Percentiles rank a stretch among this genome's conserved stretches.
Evolutionary conservation across 192 early-diverging fungal species (phyloP).

Genomic region (Gigaspora rosea): DNA sequence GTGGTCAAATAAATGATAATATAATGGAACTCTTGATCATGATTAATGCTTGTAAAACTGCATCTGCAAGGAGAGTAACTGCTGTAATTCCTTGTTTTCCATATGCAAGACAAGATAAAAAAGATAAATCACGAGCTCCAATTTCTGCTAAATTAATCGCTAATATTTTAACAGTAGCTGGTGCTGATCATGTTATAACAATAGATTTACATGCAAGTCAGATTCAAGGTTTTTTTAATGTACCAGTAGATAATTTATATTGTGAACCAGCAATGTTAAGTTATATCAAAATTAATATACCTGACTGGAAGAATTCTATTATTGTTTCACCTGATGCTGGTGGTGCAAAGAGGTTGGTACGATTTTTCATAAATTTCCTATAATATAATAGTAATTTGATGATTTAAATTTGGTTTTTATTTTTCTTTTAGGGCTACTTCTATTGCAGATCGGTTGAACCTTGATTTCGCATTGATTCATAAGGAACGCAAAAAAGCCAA

Average conservation of each 20-base stretch:
- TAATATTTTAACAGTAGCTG: slow-evolving; percentile 95
- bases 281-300: slow-evolving; percentile 89
- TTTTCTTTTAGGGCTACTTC: slow-evolving; percentile 80
- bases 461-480: slow-evolving; percentile 97
- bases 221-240: slow-evolving; percentile 84
- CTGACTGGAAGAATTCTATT: slow-evolving; percentile 84
- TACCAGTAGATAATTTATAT: slow-evolving; percentile 95
- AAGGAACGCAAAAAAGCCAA: slow-evolving; percentile 93
- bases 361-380: too few species aligned
- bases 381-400: too few species aligned
- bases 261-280: slow-evolving; percentile 87
- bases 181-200: slow-evolving; percentile 82
- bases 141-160: slow-evolving; percentile 96
- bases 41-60: slow-evolving; percentile 96
- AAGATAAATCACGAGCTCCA: slow-evolving; percentile 91
- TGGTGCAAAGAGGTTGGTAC: slow-evolving; percentile 83
- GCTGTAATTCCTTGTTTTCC: slow-evolving; percentile 98
- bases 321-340: slow-evolving; percentile 98
- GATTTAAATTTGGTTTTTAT: too few species aligned
- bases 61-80: slow-evolving; percentile 88
- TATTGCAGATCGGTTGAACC: slow-evolving; percentile 84
- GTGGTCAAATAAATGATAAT: slow-evolving; percentile 95
- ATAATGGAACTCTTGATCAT: slow-evolving; percentile 98
- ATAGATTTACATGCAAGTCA: slow-evolving; percentile 97
- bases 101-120: slow-evolving; percentile 92